Percentiles rank a stretch among this genome's conserved stretches.
phyloP scores from a whole-genome alignment of 164 flowering plant species.

The Magnolia officinalis region DNA sequence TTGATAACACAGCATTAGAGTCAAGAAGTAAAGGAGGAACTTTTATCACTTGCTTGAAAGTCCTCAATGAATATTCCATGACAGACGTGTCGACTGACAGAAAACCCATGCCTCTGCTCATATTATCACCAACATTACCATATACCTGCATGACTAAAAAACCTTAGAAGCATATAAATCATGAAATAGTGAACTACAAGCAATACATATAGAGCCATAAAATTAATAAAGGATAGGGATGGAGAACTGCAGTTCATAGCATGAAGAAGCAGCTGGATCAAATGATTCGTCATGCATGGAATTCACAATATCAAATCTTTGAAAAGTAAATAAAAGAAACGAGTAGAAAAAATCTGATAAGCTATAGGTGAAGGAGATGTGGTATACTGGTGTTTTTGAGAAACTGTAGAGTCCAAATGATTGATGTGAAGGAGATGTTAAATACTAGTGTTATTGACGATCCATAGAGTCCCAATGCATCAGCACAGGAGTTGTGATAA shows the following conservation, averaged over 20 bases:
- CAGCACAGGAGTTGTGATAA: not conserved
- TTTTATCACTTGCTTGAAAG: constrained; percentile 9
- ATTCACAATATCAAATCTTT: not conserved
- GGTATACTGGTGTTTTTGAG: not conserved
- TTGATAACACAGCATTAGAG: constrained; percentile 2
- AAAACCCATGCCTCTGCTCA: constrained; percentile 13
- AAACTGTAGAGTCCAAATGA: not conserved
- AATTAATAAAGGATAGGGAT: not conserved
- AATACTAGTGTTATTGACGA: not conserved
- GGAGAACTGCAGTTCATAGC: not conserved
- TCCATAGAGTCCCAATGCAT: not conserved
- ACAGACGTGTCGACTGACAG: constrained; percentile 8
- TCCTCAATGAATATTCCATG: constrained; percentile 1
- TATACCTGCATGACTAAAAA: constrained; percentile 16
- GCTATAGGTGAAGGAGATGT: not conserved
- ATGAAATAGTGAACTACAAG: not conserved
- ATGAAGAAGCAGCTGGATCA: not conserved
- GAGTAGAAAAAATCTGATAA: not conserved
- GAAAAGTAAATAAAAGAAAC: not conserved
- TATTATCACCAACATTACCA: constrained; percentile 8
- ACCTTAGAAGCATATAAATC: not conserved
- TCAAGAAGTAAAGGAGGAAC: constrained; percentile 10
- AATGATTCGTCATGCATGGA: not conserved
- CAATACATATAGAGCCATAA: not conserved
- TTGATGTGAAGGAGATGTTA: not conserved